A percentile compares a stretch with the other conserved stretches of the same genome.
Evolutionary conservation across 768 basidiomycete species (phyloP).

Genomic region (Baorangia bicolor): DNA sequence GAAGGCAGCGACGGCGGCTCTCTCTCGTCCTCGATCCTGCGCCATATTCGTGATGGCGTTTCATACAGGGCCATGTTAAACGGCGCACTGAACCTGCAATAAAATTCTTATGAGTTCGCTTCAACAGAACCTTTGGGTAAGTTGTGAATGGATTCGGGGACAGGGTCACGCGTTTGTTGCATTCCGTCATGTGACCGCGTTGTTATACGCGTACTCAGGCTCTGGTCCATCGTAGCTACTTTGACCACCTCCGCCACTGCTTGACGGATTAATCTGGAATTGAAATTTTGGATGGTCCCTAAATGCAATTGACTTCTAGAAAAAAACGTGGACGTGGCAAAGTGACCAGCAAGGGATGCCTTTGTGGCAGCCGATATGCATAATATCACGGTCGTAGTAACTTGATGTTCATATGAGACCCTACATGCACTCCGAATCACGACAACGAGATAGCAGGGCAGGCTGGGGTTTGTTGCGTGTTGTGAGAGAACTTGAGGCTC

Average conservation of each 20-base stretch:
- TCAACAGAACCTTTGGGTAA: neutral
- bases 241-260: no score
- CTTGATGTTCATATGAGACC: neutral
- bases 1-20: slow-evolving; percentile 86
- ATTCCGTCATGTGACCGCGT: slow-evolving; percentile 27
- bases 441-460: neutral
- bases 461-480: no score
- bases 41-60: slow-evolving; percentile 83
- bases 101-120: neutral
- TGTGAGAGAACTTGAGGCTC: neutral
- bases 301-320: no score
- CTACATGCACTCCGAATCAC: neutral
- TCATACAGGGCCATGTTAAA: slow-evolving; percentile 54
- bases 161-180: slow-evolving; percentile 20
- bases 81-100: neutral
- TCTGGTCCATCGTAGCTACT: no score
- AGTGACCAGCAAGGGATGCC: neutral
- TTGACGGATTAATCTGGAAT: no score
- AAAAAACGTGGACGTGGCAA: neutral
- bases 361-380: neutral
- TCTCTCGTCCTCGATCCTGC: slow-evolving; percentile 74
- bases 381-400: neutral
- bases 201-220: no score
- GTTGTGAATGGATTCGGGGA: neutral
- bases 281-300: neutral